These are phyloP conservation scores for Cutaneotrichosporon curvatum DNA, from an alignment of 1,284 basidiomycete species.

Conservation along the genomic window DNA sequence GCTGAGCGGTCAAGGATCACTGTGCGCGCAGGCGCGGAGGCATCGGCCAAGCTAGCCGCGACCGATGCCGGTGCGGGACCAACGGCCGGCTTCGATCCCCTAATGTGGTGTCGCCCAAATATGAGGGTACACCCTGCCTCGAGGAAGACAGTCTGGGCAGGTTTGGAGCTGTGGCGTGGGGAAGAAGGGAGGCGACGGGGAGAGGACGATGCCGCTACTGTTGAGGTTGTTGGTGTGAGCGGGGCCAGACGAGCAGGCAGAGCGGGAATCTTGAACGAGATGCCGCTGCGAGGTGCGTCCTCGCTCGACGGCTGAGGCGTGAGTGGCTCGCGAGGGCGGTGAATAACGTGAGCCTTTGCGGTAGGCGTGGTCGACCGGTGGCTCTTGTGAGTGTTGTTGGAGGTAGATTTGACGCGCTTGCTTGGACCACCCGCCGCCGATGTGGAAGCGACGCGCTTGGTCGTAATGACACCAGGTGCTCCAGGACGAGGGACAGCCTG, in stretches of 20 bases:
- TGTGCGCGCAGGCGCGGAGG: slow-evolving; percentile 15
- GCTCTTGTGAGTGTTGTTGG: neutral
- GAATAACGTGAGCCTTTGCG: too few relatives aligned
- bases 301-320: slow-evolving; percentile 23
- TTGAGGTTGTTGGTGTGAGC: slow-evolving; percentile 37
- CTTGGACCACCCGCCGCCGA: neutral
- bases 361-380: neutral
- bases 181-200: slow-evolving; percentile 21
- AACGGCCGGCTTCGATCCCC: slow-evolving; percentile 2
- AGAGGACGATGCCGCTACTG: slow-evolving; percentile 39
- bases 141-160: slow-evolving; percentile 13
- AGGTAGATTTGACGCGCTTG: slow-evolving; percentile 6
- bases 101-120: slow-evolving; percentile 34
- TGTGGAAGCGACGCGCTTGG: slow-evolving; percentile 4
- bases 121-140: slow-evolving; percentile 23
- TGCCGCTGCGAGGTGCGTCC: slow-evolving; percentile 1
- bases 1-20: slow-evolving; percentile 37
- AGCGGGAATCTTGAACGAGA: slow-evolving; percentile 20
- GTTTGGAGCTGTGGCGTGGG: slow-evolving; percentile 7
- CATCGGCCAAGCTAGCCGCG: slow-evolving; percentile 1
- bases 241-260: slow-evolving; percentile 15
- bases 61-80: slow-evolving; percentile 1
- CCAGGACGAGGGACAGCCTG: neutral
- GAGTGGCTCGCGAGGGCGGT: slow-evolving; percentile 3
- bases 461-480: neutral